phyloP scores from a whole-genome alignment of 2,329 filamentous ascomycete genomes.

The Phialocephala subalpina region DNA sequence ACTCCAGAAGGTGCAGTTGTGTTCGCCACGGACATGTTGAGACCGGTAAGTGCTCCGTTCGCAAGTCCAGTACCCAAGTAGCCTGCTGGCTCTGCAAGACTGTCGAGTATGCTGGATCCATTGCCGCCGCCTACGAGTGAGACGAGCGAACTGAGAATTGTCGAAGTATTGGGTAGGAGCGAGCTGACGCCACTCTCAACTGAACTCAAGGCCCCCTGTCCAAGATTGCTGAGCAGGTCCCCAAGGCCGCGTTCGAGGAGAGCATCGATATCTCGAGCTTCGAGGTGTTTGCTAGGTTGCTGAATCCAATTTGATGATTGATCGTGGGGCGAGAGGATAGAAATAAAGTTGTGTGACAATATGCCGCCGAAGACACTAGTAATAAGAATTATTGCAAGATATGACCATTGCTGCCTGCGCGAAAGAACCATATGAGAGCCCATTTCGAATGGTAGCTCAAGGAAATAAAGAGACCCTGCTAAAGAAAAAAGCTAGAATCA shows the following conservation, averaged over 20 bases:
- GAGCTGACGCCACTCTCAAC: background rate
- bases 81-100: slow-evolving; percentile 7
- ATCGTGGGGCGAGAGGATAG: background rate
- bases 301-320: background rate
- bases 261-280: background rate
- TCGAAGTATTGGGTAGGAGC: background rate
- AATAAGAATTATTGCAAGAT: background rate
- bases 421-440: background rate
- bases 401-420: background rate
- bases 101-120: background rate
- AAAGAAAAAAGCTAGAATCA: background rate
- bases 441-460: background rate
- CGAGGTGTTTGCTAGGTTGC: background rate
- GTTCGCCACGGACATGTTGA: slow-evolving; percentile 11
- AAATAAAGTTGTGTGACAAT: background rate
- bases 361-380: background rate
- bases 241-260: background rate
- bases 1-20: slow-evolving; percentile 10
- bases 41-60: slow-evolving; percentile 6
- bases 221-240: background rate
- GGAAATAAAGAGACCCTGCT: background rate
- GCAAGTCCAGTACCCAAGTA: slow-evolving; percentile 12
- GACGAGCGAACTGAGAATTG: background rate
- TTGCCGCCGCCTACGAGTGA: background rate
- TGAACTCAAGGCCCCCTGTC: background rate